These are phyloP conservation scores for Candida insectalens DNA, from an alignment of 805 yeast species.

Conservation along the genomic window DNA sequence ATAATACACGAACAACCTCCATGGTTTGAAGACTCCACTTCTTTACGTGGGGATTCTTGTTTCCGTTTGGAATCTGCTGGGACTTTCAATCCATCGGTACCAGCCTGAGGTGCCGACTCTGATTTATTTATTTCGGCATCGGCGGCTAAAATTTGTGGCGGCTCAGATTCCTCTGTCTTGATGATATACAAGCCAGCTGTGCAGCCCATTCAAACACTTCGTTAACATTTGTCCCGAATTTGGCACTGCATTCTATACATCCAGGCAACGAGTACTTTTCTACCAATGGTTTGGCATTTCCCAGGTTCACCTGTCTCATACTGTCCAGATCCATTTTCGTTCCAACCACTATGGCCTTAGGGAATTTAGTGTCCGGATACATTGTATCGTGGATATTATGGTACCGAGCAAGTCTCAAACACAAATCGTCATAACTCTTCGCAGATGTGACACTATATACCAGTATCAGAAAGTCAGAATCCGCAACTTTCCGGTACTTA, in stretches of 20 bases:
- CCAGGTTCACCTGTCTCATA: slow-evolving; percentile 64
- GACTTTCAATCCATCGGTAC: no score
- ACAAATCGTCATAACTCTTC: slow-evolving; percentile 7
- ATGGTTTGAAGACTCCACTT: no score
- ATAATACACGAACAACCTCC: no score
- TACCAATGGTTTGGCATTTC: slow-evolving; percentile 13
- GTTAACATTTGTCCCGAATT: slow-evolving; percentile 66
- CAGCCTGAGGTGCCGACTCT: no score
- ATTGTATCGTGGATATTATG: slow-evolving; percentile 3
- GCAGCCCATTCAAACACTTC: slow-evolving; percentile 49
- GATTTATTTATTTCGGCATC: no score
- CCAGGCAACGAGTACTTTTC: slow-evolving; percentile 21
- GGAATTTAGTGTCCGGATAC: slow-evolving; percentile 8
- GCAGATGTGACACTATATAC: slow-evolving; percentile 38
- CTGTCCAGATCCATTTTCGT: slow-evolving; percentile 68
- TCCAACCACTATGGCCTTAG: slow-evolving; percentile 47
- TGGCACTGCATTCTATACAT: slow-evolving; percentile 71
- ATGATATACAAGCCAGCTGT: no score
- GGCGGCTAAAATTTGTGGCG: no score
- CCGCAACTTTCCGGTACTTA: slow-evolving; percentile 9
- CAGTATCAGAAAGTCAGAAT: slow-evolving; percentile 40
- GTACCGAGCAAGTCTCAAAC: slow-evolving; percentile 4
- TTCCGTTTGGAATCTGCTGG: no score
- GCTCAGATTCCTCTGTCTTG: no score
- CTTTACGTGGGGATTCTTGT: no score